Base-by-base conservation (phyloP, 495 filamentous ascomycete species). In the Chlorociboria aeruginascens region DNA sequence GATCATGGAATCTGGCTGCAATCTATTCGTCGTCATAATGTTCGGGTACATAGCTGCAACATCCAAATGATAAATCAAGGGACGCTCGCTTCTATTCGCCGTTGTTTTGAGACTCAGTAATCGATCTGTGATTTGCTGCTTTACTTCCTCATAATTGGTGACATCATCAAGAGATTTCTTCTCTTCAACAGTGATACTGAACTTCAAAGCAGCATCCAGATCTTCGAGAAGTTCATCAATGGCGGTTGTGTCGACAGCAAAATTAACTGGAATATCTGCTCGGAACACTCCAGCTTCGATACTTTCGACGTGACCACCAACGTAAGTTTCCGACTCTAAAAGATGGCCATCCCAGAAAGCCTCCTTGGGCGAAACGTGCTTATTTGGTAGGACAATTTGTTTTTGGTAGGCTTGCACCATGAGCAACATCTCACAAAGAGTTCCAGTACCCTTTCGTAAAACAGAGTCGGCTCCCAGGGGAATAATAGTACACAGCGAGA, bases 21-120 rank as follows among this genome's bases (percentile, higher is more conserved):
- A 66, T 57, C 92, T 86, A 59, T 99, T 99, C 8, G 93, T 99
- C 3, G 92, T 97, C 93, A 99, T 99, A 65, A 99, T 99, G 61
- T 99, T 99, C 13, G 92, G 92, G 63, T 99, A 99, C 92, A 99
- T 99, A 44, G 92, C 95, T 12, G 92, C 92, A 40, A 99, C 92
- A 56, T 99, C 92, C 61, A 99, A 71, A 71, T 99, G 92, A 64
- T 99, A 99, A 45, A 99, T 99, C 32, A 86, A 81, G 1, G 92
- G 92, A 25, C 79, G 72, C 60, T 99, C 92, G 49, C 71, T 74
- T 44, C 92, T 71, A 50, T 85, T 83, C 0, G 92, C 89, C 0
- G 82, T 87, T 33, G 77, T 69, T 62, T 86, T 94, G 31, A 99
- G 71, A 53, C 78, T 72, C 10, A 78, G 66, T 33, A 99, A 66